Base-by-base conservation (phyloP, 345 rosid species). In the Erucastrum elatum region DNA sequence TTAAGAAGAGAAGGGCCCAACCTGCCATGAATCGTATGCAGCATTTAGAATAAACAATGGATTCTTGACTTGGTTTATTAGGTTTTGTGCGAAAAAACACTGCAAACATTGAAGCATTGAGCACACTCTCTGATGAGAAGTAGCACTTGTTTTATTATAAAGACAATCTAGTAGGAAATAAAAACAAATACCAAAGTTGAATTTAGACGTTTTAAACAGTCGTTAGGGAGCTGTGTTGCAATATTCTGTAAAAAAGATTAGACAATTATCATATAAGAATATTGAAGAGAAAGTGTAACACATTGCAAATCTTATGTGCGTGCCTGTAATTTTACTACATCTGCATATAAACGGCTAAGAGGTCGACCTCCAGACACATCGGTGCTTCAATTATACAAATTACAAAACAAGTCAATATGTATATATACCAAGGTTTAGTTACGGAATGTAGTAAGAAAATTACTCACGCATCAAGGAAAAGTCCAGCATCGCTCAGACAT, bases 401-500 rank as follows among this genome's bases (percentile, higher is more conserved):
- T 63, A 6, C 35, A 71, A 70, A 66, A 78, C 66, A 29, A 71
- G 58, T 66, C 30, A 61, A 9, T 41, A 41, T 41, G 58, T 26
- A 17, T 64, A 76, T 11, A 33, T 2, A 75, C 64, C 53, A 17
- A 46, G 55, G 49, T 41, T 46, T 46, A 13, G 55, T 46, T 46
- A 46, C 3, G 4, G 11, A 77, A 69, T 37, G 7, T 41, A 51
- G 15, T 15, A 12, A 46, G 55, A 16, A 69, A 16, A 46, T 25
- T 70, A 81, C 88, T 85, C 82, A 93, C 99, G 87, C 81, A 6
- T 95, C 99, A n/a, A 95, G 94, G 80, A 95, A 95, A 64, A 91
- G 75, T 68, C 99, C 99, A 8, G 92, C 99, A 77, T 95, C 99
- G 81, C 97, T 93, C 66, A 95, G 79, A 86, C 99, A 95, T 84